phyloP scores from a whole-genome alignment of 2,329 filamentous ascomycete genomes.

The Magnaporthiopsis rhizophila region DNA sequence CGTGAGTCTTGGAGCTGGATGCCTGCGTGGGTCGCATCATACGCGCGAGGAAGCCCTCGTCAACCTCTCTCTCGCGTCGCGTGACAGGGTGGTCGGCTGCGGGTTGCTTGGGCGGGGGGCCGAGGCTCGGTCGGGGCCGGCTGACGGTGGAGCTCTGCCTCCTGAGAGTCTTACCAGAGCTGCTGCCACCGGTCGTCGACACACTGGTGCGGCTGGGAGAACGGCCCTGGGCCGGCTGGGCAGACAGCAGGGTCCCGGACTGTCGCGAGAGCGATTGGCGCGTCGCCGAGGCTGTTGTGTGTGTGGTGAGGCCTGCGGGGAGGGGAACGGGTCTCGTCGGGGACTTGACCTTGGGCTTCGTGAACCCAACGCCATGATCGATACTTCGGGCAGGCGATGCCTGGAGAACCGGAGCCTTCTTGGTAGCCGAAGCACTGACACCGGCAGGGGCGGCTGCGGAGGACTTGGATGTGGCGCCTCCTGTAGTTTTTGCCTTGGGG shows the following conservation, averaged over 20 bases:
- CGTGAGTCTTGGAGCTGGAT: slow-evolving; percentile 58
- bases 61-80: slow-evolving; percentile 47
- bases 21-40: slow-evolving; percentile 73
- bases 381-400: slow-evolving; percentile 22
- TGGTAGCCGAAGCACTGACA: slow-evolving; percentile 24
- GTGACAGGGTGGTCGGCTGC: slow-evolving; percentile 37
- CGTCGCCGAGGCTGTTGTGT: slow-evolving; percentile 61
- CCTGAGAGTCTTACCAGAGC: slow-evolving; percentile 21
- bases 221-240: slow-evolving; percentile 26
- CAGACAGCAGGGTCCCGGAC: slow-evolving; percentile 27
- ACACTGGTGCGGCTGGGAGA: slow-evolving; percentile 38
- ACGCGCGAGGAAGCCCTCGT: slow-evolving; percentile 67
- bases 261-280: slow-evolving; percentile 34
- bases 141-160: slow-evolving; percentile 37
- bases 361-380: slow-evolving; percentile 31
- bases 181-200: slow-evolving; percentile 18
- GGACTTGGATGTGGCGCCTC: slow-evolving; percentile 2
- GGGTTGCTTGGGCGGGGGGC: slow-evolving; percentile 50
- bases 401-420: slow-evolving; percentile 36
- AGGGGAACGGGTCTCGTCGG: slow-evolving; percentile 61
- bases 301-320: slow-evolving; percentile 59
- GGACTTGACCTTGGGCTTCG: slow-evolving; percentile 57
- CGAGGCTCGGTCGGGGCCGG: slow-evolving; percentile 43
- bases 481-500: not conserved
- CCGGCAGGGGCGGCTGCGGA: slow-evolving; percentile 19